Conservation (phyloP, 257 asterid genomes). For the Apocynum venetum region DNA sequence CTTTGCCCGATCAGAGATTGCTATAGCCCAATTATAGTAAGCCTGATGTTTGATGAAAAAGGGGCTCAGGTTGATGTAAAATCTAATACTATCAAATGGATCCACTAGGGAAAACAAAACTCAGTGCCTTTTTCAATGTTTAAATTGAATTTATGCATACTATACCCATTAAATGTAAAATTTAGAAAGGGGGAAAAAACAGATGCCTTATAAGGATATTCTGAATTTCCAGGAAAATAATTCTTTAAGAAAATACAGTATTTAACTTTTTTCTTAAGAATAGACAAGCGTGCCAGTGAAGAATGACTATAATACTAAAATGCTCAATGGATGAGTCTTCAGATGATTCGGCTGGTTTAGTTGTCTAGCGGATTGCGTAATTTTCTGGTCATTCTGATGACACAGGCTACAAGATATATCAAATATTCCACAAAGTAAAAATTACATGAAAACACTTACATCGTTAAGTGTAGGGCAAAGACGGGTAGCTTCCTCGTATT, state of each 20-base stretch:
- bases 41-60: conserved; percentile 48
- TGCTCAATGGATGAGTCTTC: neutral
- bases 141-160: neutral
- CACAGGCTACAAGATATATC: neutral
- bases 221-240: neutral
- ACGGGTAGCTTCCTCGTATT: conserved; percentile 93
- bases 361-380: neutral
- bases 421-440: conserved; percentile 3
- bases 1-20: conserved; percentile 98
- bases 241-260: neutral
- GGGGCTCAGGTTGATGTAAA: conserved; percentile 4
- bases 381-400: conserved; percentile 6
- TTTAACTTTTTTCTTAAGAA: neutral
- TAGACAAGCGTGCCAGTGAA: neutral
- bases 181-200: neutral
- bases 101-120: neutral
- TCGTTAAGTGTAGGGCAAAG: conserved; percentile 96
- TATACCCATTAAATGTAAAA: neutral
- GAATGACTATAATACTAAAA: neutral
- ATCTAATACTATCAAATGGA: neutral
- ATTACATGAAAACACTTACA: conserved; percentile 45
- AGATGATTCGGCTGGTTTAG: neutral
- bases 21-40: conserved; percentile 96
- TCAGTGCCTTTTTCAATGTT: neutral
- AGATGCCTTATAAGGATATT: neutral